Base-by-base conservation (phyloP, 1,139 yeast species). In the Casaregolazyma lundiana region DNA sequence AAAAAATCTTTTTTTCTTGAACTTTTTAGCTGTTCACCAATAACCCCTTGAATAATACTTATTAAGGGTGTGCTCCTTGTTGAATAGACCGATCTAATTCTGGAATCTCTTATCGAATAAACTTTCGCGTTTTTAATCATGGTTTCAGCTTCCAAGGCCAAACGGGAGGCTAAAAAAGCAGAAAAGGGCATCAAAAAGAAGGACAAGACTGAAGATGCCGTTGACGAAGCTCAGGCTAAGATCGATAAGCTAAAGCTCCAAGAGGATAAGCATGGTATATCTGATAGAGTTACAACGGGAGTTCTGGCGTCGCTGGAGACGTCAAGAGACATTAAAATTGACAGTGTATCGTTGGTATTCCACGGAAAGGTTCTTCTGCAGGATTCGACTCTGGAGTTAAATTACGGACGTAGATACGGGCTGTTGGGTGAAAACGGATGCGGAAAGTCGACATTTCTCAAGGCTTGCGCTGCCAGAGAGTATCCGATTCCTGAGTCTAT, bases 271-370 rank as follows among this genome's bases (percentile, higher is more conserved):
- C 83, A 89, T 62, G 97, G 97, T 59, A 67, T 92, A 50, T 87
- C 96, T 39, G 99, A 92, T 69, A 87, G 98, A 76, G 98, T 92
- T 55, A 86, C 94, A 58, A 92, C 98, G 38, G 99, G 98, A 76
- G 98, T 94, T 47, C 75, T 92, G 66, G 92, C 84, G 53, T 87
- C 96, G 44, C 75, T 92, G 67, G 76, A 67, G 38, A 90, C 97
- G 18, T 89, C 97, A 21, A 82, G 97, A 70, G 99, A 92, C 80
- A 73, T 92, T 64, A 94, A 94, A 72, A 68, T 92, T 60, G 83
- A 90, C 18, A 84, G 96, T 47, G 88, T 88, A 40, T 87, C 97
- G 18, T 77, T 92, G 61, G 79, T 89, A 59, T 92, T 92, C 82
- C 98, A 92, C 71, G 99, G 99, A 74, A 92, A 90, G 67, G 97